phyloP scores from a whole-genome alignment of 257 asterid species.

The Ocimum tenuiflorum region DNA sequence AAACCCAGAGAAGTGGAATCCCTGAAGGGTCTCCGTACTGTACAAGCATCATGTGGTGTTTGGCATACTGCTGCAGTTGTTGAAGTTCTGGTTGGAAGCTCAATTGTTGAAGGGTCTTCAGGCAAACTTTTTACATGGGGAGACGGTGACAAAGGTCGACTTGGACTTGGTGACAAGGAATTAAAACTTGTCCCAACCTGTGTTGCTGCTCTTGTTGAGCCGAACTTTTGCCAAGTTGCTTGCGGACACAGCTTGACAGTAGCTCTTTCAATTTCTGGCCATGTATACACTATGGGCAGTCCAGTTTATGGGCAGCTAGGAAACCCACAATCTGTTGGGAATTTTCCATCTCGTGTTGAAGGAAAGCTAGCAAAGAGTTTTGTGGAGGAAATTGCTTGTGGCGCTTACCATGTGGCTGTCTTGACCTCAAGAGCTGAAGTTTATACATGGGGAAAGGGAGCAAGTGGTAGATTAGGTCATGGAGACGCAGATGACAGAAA shows the following conservation, averaged over 20 bases:
- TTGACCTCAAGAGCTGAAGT: slow-evolving; percentile 85
- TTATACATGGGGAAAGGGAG: slow-evolving; percentile 95
- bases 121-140: slow-evolving; percentile 97
- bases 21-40: slow-evolving; percentile 83
- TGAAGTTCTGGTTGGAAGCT: slow-evolving; percentile 84
- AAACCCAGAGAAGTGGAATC: slow-evolving; percentile 86
- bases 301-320: slow-evolving; percentile 92
- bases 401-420: slow-evolving; percentile 90
- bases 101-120: slow-evolving; percentile 84
- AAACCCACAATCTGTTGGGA: slow-evolving; percentile 77
- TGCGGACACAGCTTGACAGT: slow-evolving; percentile 94
- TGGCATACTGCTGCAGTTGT: slow-evolving; percentile 99
- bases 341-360: slow-evolving; percentile 73
- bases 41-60: slow-evolving; percentile 84
- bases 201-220: slow-evolving; percentile 89
- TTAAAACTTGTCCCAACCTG: slow-evolving; percentile 80
- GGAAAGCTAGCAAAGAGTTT: slow-evolving; percentile 64
- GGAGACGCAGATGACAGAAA: slow-evolving; percentile 79
- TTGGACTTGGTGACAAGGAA: slow-evolving; percentile 88
- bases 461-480: slow-evolving; percentile 88
- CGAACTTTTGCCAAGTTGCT: slow-evolving; percentile 79
- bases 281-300: slow-evolving; percentile 81
- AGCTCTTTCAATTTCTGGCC: slow-evolving; percentile 88
- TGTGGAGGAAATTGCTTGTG: slow-evolving; percentile 89
- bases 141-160: slow-evolving; percentile 83